Conservation (phyloP, 495 filamentous ascomycete species). For the Chaetomium fimeti region DNA sequence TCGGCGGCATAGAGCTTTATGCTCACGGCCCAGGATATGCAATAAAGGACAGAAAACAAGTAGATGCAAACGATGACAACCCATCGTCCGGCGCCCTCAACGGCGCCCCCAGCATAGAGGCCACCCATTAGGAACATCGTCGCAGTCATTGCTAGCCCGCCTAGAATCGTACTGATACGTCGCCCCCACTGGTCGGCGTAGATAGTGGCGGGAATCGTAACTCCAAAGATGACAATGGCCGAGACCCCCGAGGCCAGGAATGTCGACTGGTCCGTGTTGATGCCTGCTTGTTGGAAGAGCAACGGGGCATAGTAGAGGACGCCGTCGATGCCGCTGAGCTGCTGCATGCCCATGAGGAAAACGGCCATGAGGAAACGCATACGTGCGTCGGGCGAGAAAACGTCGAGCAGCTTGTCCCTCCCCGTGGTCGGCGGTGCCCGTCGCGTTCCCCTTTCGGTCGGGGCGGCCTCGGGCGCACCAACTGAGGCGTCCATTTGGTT, state of each 20-base stretch:
- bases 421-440: not conserved
- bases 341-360: conserved; percentile 1
- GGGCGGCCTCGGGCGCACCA: no score
- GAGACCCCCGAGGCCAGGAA: not conserved
- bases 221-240: not conserved
- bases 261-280: not conserved
- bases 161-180: not conserved
- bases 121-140: not conserved
- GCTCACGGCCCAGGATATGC: not conserved
- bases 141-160: not conserved
- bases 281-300: not conserved
- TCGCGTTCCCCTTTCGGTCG: no score
- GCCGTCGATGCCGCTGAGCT: conserved; percentile 1
- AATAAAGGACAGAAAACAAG: not conserved
- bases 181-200: not conserved
- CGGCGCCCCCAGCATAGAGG: not conserved
- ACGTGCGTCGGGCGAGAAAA: not conserved
- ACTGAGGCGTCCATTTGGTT: no score
- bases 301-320: not conserved
- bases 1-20: not conserved
- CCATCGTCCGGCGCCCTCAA: not conserved
- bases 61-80: not conserved
- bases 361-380: not conserved
- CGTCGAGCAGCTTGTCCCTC: not conserved
- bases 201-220: not conserved